A percentile compares a stretch with the other conserved stretches of the same genome.
phyloP scores from a whole-genome alignment of 805 yeast genomes.

The Yamadazyma endophytica region DNA sequence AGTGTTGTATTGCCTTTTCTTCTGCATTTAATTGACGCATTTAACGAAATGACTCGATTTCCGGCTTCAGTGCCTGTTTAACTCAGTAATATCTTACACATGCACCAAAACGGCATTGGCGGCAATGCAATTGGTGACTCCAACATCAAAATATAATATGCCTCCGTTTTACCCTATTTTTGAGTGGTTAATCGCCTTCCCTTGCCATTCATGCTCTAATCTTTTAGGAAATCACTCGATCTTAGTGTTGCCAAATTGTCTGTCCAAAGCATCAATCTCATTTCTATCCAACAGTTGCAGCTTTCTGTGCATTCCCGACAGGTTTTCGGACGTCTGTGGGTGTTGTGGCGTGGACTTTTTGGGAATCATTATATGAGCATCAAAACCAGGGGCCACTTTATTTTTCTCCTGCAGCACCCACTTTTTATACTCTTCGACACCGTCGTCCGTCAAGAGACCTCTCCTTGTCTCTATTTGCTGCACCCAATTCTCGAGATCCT shows the following conservation, averaged over 20 bases:
- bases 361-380: slow-evolving; percentile 29
- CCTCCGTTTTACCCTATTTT: too few species aligned
- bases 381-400: slow-evolving; percentile 40
- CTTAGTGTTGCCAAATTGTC: slow-evolving; percentile 20
- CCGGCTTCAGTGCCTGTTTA: too few species aligned
- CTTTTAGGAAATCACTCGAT: not conserved
- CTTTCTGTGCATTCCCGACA: not conserved
- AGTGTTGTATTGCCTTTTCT: too few species aligned
- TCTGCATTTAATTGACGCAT: too few species aligned
- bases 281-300: slow-evolving; percentile 3
- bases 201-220: too few species aligned
- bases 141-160: too few species aligned
- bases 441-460: slow-evolving; percentile 5
- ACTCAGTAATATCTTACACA: too few species aligned
- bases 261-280: slow-evolving; percentile 22
- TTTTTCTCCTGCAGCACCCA: slow-evolving; percentile 30
- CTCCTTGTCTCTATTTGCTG: slow-evolving; percentile 16
- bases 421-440: slow-evolving; percentile 13
- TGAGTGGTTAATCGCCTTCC: too few species aligned
- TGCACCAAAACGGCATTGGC: too few species aligned
- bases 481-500: slow-evolving; percentile 26
- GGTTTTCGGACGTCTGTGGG: slow-evolving; percentile 2
- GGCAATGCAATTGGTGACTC: too few species aligned
- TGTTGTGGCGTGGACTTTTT: too few species aligned
- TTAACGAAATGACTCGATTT: too few species aligned